phyloP scores from a whole-genome alignment of 2,329 filamentous ascomycete species.

The Neopestalotiopsis sp. region DNA sequence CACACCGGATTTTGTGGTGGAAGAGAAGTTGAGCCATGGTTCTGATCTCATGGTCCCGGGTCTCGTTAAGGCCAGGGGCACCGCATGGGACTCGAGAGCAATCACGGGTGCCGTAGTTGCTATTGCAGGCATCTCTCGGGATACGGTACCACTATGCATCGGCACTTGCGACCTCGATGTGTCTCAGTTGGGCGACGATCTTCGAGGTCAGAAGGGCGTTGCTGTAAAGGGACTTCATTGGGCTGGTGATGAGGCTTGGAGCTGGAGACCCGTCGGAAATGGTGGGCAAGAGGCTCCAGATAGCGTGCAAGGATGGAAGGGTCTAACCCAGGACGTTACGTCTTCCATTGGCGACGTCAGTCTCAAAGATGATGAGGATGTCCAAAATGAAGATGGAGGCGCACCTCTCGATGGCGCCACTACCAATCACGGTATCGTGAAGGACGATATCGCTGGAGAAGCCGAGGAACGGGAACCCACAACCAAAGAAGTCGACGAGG shows the following conservation, averaged over 20 bases:
- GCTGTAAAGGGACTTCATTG: conserved; percentile 71
- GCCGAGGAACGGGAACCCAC: conserved; percentile 57
- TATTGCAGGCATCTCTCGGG: conserved; percentile 62
- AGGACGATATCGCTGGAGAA: conserved; percentile 43
- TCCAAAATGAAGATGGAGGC: conserved; percentile 32
- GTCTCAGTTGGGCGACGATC: conserved; percentile 27
- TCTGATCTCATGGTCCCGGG: conserved; percentile 75
- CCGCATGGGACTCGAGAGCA: conserved; percentile 65
- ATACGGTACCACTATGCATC: conserved; percentile 67
- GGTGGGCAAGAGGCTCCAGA: conserved; percentile 59
- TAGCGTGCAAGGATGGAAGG: conserved; percentile 55
- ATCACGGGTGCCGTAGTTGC: conserved; percentile 67
- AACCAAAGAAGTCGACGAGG: conserved; percentile 70
- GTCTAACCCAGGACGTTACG: conserved; percentile 11
- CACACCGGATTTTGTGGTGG: conserved; percentile 64
- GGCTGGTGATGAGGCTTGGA: conserved; percentile 73
- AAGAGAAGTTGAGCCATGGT: conserved; percentile 64
- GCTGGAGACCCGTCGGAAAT: conserved; percentile 60
- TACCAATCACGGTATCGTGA: conserved; percentile 14
- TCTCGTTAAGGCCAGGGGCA: conserved; percentile 58
- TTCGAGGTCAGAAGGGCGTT: conserved; percentile 55
- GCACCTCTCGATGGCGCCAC: not conserved
- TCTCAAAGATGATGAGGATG: conserved; percentile 32
- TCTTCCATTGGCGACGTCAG: conserved; percentile 29
- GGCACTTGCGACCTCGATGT: conserved; percentile 54